These are phyloP conservation scores for Fusarium humuli DNA, from an alignment of 2,329 filamentous ascomycete species.

Conservation along the genomic window DNA sequence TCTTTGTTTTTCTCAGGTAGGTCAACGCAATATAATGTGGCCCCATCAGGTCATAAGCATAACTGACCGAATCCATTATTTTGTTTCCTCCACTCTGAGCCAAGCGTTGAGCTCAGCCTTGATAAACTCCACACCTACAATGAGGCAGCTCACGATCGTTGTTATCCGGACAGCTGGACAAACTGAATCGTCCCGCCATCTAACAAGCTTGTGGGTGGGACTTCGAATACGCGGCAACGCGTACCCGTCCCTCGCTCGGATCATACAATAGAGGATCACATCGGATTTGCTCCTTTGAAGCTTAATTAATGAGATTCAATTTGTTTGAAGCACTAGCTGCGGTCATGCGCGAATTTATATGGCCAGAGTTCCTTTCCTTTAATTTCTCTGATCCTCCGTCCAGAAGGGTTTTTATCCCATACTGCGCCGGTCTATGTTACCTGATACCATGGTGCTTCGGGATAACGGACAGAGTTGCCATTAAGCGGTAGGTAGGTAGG, in stretches of 20 bases:
- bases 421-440: not conserved
- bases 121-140: not conserved
- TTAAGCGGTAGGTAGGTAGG: not conserved
- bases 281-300: conserved; percentile 18
- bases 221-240: conserved; percentile 8
- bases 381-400: conserved; percentile 24
- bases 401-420: not conserved
- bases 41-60: conserved; percentile 3
- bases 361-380: conserved; percentile 19
- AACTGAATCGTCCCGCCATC: not conserved
- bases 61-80: not conserved
- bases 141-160: not conserved
- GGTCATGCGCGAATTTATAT: conserved; percentile 29
- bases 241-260: conserved; percentile 11
- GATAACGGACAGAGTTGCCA: conserved; percentile 6
- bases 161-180: not conserved
- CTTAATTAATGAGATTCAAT: conserved; percentile 32
- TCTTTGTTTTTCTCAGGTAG: conserved; percentile 4
- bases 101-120: conserved; percentile 9
- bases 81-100: conserved; percentile 12
- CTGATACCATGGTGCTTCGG: conserved; percentile 7
- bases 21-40: conserved; percentile 6
- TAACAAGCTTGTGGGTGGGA: not conserved
- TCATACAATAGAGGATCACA: conserved; percentile 24
- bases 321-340: conserved; percentile 34